phyloP scores from a whole-genome alignment of 345 rosid genomes.

The Syzygium aromaticum region DNA sequence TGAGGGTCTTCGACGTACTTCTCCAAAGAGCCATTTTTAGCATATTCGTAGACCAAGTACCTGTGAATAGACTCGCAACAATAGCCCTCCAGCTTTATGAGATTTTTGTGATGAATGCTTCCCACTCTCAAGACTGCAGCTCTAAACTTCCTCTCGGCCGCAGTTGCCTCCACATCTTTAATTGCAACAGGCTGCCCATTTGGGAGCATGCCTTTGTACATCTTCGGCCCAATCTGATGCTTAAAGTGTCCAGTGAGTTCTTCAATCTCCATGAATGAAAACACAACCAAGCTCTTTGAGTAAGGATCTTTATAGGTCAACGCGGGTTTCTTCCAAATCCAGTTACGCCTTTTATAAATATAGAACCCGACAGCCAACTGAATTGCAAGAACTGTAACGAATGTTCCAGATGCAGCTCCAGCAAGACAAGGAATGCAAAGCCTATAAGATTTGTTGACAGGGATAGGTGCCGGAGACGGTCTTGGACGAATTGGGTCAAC shows the following conservation, averaged over 20 bases:
- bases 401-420: constrained; percentile 46
- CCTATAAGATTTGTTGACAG: constrained; percentile 8
- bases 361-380: constrained; percentile 45
- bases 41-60: constrained; percentile 59
- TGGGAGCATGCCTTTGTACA: constrained; percentile 54
- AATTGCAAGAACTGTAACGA: constrained; percentile 30
- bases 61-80: constrained; percentile 54
- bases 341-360: constrained; percentile 36
- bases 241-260: constrained; percentile 47
- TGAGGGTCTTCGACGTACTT: constrained; percentile 43
- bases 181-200: constrained; percentile 43
- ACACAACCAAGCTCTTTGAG: constrained; percentile 47
- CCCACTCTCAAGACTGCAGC: constrained; percentile 56
- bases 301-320: constrained; percentile 21
- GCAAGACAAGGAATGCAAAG: constrained; percentile 50
- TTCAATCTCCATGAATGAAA: constrained; percentile 53
- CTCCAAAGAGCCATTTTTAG: constrained; percentile 46
- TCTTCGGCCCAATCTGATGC: constrained; percentile 39
- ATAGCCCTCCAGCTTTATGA: constrained; percentile 63
- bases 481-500: constrained; percentile 34
- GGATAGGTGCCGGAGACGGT: background rate
- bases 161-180: constrained; percentile 39
- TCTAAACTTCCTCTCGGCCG: constrained; percentile 59
- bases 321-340: constrained; percentile 30
- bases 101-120: constrained; percentile 70